Conservation (phyloP, 345 rosid species). For the Durio zibethinus region DNA sequence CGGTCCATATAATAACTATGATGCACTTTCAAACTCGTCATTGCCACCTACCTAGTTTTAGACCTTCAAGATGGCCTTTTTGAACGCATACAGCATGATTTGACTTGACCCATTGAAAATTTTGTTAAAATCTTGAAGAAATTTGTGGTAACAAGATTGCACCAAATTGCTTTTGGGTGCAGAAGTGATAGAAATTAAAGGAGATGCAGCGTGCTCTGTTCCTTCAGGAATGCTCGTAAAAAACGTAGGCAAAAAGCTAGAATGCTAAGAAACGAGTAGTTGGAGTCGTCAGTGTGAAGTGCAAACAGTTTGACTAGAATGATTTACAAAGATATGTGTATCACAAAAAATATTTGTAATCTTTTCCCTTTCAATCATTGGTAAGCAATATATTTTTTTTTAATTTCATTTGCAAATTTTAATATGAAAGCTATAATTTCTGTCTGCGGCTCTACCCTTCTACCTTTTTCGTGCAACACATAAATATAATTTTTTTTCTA, state of each 20-base stretch:
- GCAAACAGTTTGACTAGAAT: too few relatives aligned
- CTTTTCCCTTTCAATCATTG: too few relatives aligned
- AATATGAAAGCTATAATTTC: too few relatives aligned
- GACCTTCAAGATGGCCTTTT: not conserved
- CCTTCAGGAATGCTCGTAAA: not conserved
- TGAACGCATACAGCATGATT: not conserved
- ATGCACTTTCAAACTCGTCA: too few relatives aligned
- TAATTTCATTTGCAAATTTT: not conserved
- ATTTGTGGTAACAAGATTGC: not conserved
- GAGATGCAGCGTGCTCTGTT: not conserved
- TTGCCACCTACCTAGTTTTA: too few relatives aligned
- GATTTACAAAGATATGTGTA: too few relatives aligned
- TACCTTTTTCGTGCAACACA: not conserved
- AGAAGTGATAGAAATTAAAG: not conserved
- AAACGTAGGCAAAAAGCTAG: not conserved
- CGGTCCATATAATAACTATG: too few relatives aligned
- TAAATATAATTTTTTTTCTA: not conserved
- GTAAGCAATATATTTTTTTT: too few relatives aligned
- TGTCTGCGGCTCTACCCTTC: not conserved
- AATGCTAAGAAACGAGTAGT: not conserved
- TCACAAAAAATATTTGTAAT: too few relatives aligned
- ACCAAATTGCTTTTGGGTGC: not conserved
- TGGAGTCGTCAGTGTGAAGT: not conserved
- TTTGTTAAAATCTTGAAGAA: not conserved
- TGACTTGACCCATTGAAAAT: not conserved